A percentile compares a stretch with the other conserved stretches of the same genome.
phyloP scores from a whole-genome alignment of 139 green algal species.

The Chlamydomonas sphaeroides region DNA sequence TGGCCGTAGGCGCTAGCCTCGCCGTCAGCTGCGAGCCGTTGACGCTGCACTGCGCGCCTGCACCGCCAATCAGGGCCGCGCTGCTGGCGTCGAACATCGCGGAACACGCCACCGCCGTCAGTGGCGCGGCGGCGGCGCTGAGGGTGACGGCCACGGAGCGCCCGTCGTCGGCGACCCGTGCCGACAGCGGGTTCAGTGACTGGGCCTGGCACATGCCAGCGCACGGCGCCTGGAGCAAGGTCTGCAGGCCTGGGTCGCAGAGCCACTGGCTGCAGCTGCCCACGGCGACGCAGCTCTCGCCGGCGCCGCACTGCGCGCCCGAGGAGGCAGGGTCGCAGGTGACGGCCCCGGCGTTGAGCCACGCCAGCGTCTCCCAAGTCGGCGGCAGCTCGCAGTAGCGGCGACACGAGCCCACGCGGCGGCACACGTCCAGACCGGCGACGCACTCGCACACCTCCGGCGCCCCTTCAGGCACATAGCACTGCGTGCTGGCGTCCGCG shows the following conservation, averaged over 20 bases:
- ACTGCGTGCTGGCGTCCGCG: too few species aligned
- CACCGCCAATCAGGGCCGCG: not conserved
- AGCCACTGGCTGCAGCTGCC: not conserved
- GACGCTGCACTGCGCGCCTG: not conserved
- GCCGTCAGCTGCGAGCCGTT: not conserved
- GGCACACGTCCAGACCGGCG: constrained; percentile 8
- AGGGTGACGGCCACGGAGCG: not conserved
- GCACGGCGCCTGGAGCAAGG: not conserved
- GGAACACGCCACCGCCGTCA: not conserved
- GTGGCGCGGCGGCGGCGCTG: not conserved
- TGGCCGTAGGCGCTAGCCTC: not conserved
- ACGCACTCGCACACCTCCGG: not conserved
- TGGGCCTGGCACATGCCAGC: not conserved
- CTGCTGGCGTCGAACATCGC: not conserved
- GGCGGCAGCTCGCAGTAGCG: not conserved
- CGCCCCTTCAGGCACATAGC: too few species aligned
- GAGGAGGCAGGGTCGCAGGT: not conserved
- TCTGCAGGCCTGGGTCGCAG: not conserved
- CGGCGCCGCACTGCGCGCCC: not conserved
- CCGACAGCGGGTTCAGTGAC: not conserved
- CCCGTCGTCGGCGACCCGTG: not conserved
- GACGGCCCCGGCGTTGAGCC: not conserved
- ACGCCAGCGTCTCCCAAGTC: not conserved
- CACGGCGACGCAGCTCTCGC: not conserved
- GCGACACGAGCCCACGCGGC: not conserved